A percentile compares a stretch with the other conserved stretches of the same genome.
Conservation (phyloP, 2,329 filamentous ascomycete genomes). For the Colletotrichum graminicola region DNA sequence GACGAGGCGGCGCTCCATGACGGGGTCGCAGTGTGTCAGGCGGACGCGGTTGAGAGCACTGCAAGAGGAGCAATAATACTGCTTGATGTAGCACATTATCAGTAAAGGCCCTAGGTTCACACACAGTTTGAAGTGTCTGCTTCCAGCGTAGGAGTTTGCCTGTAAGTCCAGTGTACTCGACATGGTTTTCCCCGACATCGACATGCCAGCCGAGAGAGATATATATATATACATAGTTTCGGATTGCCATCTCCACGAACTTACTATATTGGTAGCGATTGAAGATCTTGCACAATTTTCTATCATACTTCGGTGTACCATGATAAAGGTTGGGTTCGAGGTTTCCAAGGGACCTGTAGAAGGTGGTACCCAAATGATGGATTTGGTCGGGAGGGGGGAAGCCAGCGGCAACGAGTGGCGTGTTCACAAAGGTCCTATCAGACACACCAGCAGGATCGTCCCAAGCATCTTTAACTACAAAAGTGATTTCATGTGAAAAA, state of each 20-base stretch:
- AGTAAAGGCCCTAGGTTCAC: neutral
- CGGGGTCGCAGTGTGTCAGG: neutral
- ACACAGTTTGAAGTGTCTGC: neutral
- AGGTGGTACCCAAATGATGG: neutral
- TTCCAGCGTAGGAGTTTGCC: no score
- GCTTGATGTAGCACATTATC: neutral
- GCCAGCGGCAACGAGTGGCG: neutral
- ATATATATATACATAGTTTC: no score
- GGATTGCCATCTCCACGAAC: neutral
- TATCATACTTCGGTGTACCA: neutral
- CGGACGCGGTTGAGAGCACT: neutral
- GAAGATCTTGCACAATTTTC: neutral
- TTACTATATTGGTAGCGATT: no score
- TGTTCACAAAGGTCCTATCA: neutral
- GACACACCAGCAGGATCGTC: neutral
- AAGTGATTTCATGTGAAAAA: neutral
- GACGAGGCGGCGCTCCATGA: neutral
- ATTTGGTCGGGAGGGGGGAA: neutral
- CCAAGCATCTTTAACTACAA: neutral
- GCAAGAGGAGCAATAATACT: neutral
- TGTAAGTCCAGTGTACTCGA: neutral
- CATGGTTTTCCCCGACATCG: neutral
- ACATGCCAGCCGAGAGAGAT: no score
- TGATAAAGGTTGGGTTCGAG: no score
- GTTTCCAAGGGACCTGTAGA: neutral